Evolutionary conservation across 495 filamentous ascomycete species (phyloP), one percentile per base, ranked within the genome.

Genomic region (Collariella sp.): DNA sequence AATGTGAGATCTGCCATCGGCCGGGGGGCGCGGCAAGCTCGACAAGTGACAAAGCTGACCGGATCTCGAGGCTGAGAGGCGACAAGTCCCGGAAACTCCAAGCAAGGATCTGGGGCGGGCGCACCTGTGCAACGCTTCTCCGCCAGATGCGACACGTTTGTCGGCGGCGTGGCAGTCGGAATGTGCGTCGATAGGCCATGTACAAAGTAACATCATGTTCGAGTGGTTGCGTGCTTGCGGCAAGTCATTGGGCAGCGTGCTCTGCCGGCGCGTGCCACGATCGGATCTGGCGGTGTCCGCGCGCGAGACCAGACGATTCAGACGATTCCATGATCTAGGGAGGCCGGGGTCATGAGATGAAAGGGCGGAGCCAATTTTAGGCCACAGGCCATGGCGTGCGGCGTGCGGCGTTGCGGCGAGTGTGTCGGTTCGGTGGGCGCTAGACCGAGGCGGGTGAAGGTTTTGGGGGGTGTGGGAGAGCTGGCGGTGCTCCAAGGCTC

Each of bases 401-500:
- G n/a, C n/a, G n/a, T n/a, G n/a, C n/a, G n/a, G n/a, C n/a, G n/a
- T n/a, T n/a, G n/a, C n/a, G n/a, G n/a, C n/a, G n/a, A n/a, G n/a
- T n/a, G n/a, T n/a, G n/a, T n/a, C 18, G 26, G 39, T 22, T 39
- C 19, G 47, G 38, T 58, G 52, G 35, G 58, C 50, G 56, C 53
- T 54, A 44, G 50, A 12, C 20, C 36, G 34, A 31, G 18, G 26
- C 15, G 22, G 29, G 46, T 16, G 34, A 36, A 48, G 19, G 33
- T 45, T 46, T n/a, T n/a, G n/a, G n/a, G n/a, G n/a, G n/a, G n/a
- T n/a, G n/a, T n/a, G n/a, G n/a, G 46, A 29, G 34, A 33, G 33
- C 31, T 39, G 46, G 54, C 46, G 56, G 55, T 48, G 54, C 60
- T n/a, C n/a, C n/a, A n/a, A n/a, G n/a, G n/a, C n/a, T 67, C 65